Conservation (phyloP, 1,284 basidiomycete genomes). For the Heterobasidion occidentale region DNA sequence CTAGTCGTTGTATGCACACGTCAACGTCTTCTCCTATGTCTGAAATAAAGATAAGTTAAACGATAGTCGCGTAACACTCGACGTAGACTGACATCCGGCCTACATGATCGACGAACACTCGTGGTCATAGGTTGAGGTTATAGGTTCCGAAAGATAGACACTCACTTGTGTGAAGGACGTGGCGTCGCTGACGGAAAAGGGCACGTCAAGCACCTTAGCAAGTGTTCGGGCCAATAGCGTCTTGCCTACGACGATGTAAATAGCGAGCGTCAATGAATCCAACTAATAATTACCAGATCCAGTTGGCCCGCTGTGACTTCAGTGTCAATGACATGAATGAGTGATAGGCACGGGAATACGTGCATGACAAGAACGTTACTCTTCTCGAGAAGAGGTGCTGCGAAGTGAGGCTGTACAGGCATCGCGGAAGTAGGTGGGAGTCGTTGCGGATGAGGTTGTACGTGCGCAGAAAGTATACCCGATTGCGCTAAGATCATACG, state of each 20-base stretch:
- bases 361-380: constrained; percentile 89
- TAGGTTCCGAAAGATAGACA: constrained; percentile 3
- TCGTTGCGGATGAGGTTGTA: constrained; percentile 46
- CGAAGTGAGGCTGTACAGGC: constrained; percentile 33
- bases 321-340: background rate
- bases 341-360: constrained; percentile 16
- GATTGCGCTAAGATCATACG: constrained; percentile 17
- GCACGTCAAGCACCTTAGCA: constrained; percentile 82
- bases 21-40: constrained; percentile 96
- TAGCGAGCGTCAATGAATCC: constrained; percentile 19
- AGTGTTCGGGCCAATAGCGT: constrained; percentile 82
- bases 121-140: too few species aligned
- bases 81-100: constrained; percentile 54
- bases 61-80: background rate
- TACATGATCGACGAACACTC: constrained; percentile 16
- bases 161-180: constrained; percentile 74
- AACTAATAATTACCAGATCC: constrained; percentile 52
- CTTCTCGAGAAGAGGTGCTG: constrained; percentile 75
- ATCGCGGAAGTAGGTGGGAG: constrained; percentile 24
- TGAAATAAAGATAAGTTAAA: constrained; percentile 20
- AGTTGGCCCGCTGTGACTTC: constrained; percentile 60
- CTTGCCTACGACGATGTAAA: constrained; percentile 51
- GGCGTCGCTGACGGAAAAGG: constrained; percentile 85
- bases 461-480: constrained; percentile 41
- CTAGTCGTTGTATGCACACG: constrained; percentile 78